A percentile compares a stretch with the other conserved stretches of the same genome.
These are phyloP conservation scores for Chondrus crispus DNA, from an alignment of 23 red algal species.

Conservation along the genomic window DNA sequence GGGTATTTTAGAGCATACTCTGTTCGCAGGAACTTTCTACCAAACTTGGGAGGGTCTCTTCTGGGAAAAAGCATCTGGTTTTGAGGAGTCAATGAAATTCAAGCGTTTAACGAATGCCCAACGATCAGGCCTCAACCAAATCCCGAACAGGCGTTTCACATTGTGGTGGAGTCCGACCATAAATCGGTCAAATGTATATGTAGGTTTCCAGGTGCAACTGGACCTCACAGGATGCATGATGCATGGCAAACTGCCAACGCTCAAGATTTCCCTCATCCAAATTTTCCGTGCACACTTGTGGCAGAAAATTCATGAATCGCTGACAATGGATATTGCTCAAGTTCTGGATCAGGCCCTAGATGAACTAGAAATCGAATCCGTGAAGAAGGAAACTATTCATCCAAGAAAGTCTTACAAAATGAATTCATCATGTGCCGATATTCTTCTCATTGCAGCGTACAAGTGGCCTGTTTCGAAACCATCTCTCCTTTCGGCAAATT, in stretches of 20 bases:
- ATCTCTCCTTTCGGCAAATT: slow-evolving; percentile 61
- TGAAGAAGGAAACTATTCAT: slow-evolving; percentile 97
- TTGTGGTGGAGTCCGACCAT: slow-evolving; percentile 99
- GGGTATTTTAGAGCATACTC: slow-evolving; percentile 96
- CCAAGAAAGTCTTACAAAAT: slow-evolving; percentile 99
- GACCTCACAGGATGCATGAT: slow-evolving; percentile 99
- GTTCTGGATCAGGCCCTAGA: slow-evolving; percentile 90
- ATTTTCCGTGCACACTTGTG: slow-evolving; percentile 98
- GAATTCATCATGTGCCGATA: slow-evolving; percentile 97
- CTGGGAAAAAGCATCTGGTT: slow-evolving; percentile 94
- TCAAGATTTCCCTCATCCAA: slow-evolving; percentile 96
- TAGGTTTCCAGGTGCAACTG: slow-evolving; percentile 98
- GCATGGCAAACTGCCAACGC: slow-evolving; percentile 95
- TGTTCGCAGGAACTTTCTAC: slow-evolving; percentile 91
- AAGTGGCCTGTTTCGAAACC: slow-evolving; percentile 93
- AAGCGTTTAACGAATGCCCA: slow-evolving; percentile 94
- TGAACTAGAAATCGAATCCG: slow-evolving; percentile 79
- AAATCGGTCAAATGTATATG: slow-evolving; percentile 95
- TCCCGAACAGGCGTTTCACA: slow-evolving; percentile 98
- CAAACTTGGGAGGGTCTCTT: slow-evolving; percentile 96
- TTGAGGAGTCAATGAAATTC: slow-evolving; percentile 96
- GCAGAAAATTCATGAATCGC: slow-evolving; percentile 99
- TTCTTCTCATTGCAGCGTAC: slow-evolving; percentile 83
- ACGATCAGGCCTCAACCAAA: slow-evolving; percentile 91
- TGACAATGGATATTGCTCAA: slow-evolving; percentile 90